Evolutionary conservation across 2,329 filamentous ascomycete species (phyloP), one percentile per base, ranked within the genome.

Genomic region (Trichocomaceae sp.): DNA sequence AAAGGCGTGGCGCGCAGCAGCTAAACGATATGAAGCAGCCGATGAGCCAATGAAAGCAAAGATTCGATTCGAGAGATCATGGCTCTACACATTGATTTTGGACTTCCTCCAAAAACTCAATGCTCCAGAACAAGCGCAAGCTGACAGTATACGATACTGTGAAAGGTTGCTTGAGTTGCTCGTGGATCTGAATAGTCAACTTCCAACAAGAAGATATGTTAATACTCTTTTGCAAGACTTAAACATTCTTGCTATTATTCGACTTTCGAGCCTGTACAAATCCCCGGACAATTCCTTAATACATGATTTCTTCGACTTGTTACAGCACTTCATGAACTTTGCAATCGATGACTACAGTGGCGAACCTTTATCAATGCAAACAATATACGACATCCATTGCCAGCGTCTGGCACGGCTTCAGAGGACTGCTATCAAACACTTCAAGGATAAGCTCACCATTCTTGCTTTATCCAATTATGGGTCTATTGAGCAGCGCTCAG

Each of bases 81-180:
- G 93, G 95, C 79, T 99, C 10, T 96, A 90, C 66, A 86, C 88
- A 3, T 78, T 97, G 62, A 76, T 93, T 0, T 72, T 96, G 31
- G 87, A 95, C 65, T 96, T 97, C 63, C 68, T 96, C 29, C 80
- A 84, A 58, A 77, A 86, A 52, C 73, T 96, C 9, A 88, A 95
- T 67, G 75, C 77, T 3, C 29, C 63, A 12, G 70, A 70, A 15
- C 67, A 69, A 50, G 62, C 66, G 19, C 62, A 65, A 55, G 59
- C 70, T 71, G 86, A 90, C 31, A 84, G 87, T 61, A 69, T 90
- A 19, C 73, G 83, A 2, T 99, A 96, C 70, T 95, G 90, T 68
- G 92, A 97, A 71, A 83, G 91, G n/a, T 92, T 97, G 59, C 73
- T 93, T 50, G 93, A 99, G 70, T 86, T 99, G 50, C 77, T 99